Evolutionary conservation across 2,329 filamentous ascomycete species (phyloP).

Genomic region (Colletotrichum theobromicola): DNA sequence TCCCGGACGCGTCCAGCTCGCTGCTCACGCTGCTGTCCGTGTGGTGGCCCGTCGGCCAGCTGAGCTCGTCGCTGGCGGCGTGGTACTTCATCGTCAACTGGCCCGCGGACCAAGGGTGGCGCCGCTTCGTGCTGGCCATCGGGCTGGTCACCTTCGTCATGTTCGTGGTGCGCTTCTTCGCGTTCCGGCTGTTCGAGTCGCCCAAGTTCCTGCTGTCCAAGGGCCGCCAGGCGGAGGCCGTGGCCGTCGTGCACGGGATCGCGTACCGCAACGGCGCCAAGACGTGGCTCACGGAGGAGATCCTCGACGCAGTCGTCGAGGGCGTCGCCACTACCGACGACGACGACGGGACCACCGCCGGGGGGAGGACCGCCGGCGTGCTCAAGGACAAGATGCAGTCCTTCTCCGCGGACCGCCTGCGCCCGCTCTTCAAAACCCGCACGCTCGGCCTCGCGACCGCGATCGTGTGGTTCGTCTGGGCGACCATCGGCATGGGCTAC

Average conservation of each 20-base stretch:
- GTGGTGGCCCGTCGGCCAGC: slow-evolving; percentile 86
- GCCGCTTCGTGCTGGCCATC: slow-evolving; percentile 73
- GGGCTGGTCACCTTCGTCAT: slow-evolving; percentile 77
- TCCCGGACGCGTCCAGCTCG: slow-evolving; percentile 75
- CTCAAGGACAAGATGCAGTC: slow-evolving; percentile 65
- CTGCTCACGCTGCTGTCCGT: slow-evolving; percentile 81
- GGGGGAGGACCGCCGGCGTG: slow-evolving; percentile 38
- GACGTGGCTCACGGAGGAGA: slow-evolving; percentile 79
- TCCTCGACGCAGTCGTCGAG: slow-evolving; percentile 60
- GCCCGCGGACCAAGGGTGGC: slow-evolving; percentile 75
- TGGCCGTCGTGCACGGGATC: slow-evolving; percentile 80
- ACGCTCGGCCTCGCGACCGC: slow-evolving; percentile 56
- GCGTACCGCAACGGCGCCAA: slow-evolving; percentile 72
- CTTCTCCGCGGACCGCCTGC: slow-evolving; percentile 72
- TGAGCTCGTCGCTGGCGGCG: slow-evolving; percentile 73
- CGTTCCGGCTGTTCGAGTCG: slow-evolving; percentile 84
- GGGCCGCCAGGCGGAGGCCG: slow-evolving; percentile 79
- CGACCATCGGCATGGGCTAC: slow-evolving; percentile 84
- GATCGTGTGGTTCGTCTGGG: slow-evolving; percentile 81
- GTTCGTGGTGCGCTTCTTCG: slow-evolving; percentile 79
- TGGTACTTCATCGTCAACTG: slow-evolving; percentile 79
- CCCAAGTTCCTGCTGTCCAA: slow-evolving; percentile 81
- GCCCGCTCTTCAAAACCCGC: slow-evolving; percentile 65
- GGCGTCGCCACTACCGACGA: slow-evolving; percentile 21
- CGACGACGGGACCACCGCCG: neutral